Evolutionary conservation across 2,329 filamentous ascomycete genomes (phyloP).

Genomic region (Trichoderma sp.): DNA sequence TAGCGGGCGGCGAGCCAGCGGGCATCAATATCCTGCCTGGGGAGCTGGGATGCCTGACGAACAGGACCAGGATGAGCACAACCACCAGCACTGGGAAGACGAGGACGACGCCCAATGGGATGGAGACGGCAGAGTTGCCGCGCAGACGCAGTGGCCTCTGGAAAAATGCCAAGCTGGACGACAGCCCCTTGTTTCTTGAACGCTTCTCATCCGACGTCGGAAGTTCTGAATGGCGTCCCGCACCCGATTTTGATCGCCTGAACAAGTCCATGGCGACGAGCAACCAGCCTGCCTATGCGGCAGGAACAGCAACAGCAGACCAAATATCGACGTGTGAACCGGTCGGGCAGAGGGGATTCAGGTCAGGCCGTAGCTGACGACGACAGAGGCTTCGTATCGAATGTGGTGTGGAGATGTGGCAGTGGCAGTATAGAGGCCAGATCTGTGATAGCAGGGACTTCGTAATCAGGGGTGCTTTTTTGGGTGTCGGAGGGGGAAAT

Average conservation of each 20-base stretch:
- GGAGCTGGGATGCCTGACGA: slow-evolving; percentile 82
- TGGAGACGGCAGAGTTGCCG: slow-evolving; percentile 87
- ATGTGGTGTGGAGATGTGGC: slow-evolving; percentile 1
- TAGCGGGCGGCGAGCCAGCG: slow-evolving; percentile 80
- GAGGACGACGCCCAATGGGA: slow-evolving; percentile 88
- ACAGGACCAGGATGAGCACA: slow-evolving; percentile 83
- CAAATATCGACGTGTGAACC: background rate
- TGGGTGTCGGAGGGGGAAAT: slow-evolving; percentile 5
- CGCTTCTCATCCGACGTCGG: slow-evolving; percentile 53
- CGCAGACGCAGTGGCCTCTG: slow-evolving; percentile 80
- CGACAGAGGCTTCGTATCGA: background rate
- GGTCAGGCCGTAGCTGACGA: background rate
- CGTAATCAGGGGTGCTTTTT: slow-evolving; percentile 16
- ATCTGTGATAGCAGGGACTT: slow-evolving; percentile 9
- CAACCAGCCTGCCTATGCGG: slow-evolving; percentile 31
- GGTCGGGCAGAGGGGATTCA: background rate
- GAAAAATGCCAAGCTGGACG: slow-evolving; percentile 71
- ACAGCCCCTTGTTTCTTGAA: slow-evolving; percentile 39
- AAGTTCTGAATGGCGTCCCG: slow-evolving; percentile 40
- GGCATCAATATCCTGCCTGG: slow-evolving; percentile 82
- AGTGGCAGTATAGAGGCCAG: slow-evolving; percentile 10
- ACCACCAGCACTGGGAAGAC: slow-evolving; percentile 90
- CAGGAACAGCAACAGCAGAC: slow-evolving; percentile 39
- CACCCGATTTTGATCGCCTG: slow-evolving; percentile 53
- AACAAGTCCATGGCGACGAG: slow-evolving; percentile 54